Base-by-base conservation (phyloP, 2,329 filamentous ascomycete genomes). In the Coniochaeta sp. region DNA sequence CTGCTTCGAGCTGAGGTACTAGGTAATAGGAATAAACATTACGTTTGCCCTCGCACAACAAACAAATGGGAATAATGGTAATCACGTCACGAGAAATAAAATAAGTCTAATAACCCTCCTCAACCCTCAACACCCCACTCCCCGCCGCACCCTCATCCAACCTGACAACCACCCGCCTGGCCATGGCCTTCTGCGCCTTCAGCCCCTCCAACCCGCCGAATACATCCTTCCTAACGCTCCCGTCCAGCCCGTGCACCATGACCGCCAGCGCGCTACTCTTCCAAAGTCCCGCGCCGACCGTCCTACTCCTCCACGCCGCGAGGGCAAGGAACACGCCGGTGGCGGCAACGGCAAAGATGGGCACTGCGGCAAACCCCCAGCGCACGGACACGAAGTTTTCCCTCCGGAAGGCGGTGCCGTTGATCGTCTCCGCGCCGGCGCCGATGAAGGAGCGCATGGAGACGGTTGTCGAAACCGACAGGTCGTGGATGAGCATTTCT, bases 261-360 rank as follows among this genome's bases (percentile, higher is more conserved):
- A 68, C 58, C 0, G 67, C 67, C 13, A 69, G 52, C 18, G 63
- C 59, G 46, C 65, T 69, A 30, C 65, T 65, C 60, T 69, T 69
- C 66, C 66, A 68, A 18, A 64, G 30, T 20, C 59, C 54, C 24
- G 63, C 62, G 18, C 56, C 57, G 8, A 59, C 58, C 12, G 51
- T 58, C 48, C 55, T 52, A 13, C 61, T 63, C 28, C 57, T 57
- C 28, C 60, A 60, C 3, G 65, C 58, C 2, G 60, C 61, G 8
- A 58, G 56, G 0, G 53, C 57, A 6, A 70, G 51, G 47, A 71
- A 71, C 14, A 59, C 14, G 1, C 58, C 61, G 0, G 67, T 60
- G 27, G 62, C 52, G 7, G 62, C 14, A 1, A 69, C 63, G 6
- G 66, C 60, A 4, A 64, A 49, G 2, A 67, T 56, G 3, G 67